These are phyloP conservation scores for Trypanosoma cruzi DNA, from an alignment of 208 protist species.

Conservation along the genomic window DNA sequence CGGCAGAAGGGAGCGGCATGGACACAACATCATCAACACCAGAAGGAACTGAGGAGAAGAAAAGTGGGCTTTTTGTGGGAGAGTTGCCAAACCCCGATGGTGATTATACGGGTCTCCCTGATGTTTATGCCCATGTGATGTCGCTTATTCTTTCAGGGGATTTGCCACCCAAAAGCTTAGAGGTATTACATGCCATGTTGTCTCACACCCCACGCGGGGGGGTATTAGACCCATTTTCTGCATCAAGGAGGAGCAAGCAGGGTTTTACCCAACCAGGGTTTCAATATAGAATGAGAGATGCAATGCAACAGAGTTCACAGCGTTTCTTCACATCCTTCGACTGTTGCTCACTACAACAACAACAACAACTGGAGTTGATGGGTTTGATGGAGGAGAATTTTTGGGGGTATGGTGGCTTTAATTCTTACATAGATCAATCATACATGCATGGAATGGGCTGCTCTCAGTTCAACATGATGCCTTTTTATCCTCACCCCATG, in stretches of 20 bases:
- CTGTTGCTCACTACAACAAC: not conserved
- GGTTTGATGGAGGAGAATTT: not conserved
- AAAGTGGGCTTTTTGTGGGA: not conserved
- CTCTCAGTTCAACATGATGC: not conserved
- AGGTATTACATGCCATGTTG: conserved; percentile 29
- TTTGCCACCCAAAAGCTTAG: conserved; percentile 22
- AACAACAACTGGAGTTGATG: conserved; percentile 9
- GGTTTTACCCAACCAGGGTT: not conserved
- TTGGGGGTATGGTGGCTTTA: conserved; percentile 7
- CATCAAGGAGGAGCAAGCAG: not conserved
- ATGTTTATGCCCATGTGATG: conserved; percentile 14
- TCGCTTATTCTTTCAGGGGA: conserved; percentile 22
- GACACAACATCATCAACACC: not conserved
- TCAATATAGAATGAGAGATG: not conserved
- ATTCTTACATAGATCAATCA: not conserved
- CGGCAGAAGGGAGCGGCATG: not conserved
- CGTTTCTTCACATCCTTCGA: not conserved
- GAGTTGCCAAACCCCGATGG: conserved; percentile 2
- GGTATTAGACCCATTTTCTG: conserved; percentile 1
- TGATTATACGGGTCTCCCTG: not conserved
- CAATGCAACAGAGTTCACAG: not conserved
- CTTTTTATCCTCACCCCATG: conserved; percentile 1
- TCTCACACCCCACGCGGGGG: conserved; percentile 13
- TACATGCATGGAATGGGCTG: not conserved
- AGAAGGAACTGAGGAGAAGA: not conserved